Evolutionary conservation across 228 moss, liverwort and hornwort genomes (phyloP).

Genomic region (Sphagnum fallax): DNA sequence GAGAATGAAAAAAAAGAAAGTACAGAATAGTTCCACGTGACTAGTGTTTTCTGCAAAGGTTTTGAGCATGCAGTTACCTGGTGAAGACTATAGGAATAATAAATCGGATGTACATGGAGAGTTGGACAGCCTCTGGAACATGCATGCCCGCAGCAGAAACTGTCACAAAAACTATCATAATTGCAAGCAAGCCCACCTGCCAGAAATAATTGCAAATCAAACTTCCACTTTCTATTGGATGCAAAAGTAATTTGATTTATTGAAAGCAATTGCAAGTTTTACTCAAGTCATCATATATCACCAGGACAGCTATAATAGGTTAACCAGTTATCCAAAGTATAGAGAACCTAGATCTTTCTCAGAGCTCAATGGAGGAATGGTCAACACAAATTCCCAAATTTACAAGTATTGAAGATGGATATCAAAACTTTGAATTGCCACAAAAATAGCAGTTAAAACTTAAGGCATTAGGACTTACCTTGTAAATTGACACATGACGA

Average conservation of each 20-base stretch:
- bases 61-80: constrained; percentile 11
- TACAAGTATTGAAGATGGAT: neutral
- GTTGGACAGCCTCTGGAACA: constrained; percentile 20
- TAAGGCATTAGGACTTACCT: constrained; percentile 14
- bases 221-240: neutral
- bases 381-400: constrained; percentile 1
- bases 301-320: neutral
- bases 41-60: neutral
- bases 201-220: constrained; percentile 5
- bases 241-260: constrained; percentile 6
- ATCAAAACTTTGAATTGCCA: neutral
- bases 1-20: neutral
- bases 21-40: neutral
- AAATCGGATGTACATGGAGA: constrained; percentile 27
- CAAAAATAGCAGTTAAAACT: neutral
- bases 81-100: constrained; percentile 24
- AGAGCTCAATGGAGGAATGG: neutral
- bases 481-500: constrained; percentile 11
- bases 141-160: constrained; percentile 27
- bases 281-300: neutral
- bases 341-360: neutral
- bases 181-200: constrained; percentile 49
- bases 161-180: constrained; percentile 27
- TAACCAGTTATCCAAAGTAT: neutral
- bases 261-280: neutral